Percentiles rank a stretch among this genome's conserved stretches.
Conservation (phyloP, 257 asterid species). For the Eucommia ulmoides region DNA sequence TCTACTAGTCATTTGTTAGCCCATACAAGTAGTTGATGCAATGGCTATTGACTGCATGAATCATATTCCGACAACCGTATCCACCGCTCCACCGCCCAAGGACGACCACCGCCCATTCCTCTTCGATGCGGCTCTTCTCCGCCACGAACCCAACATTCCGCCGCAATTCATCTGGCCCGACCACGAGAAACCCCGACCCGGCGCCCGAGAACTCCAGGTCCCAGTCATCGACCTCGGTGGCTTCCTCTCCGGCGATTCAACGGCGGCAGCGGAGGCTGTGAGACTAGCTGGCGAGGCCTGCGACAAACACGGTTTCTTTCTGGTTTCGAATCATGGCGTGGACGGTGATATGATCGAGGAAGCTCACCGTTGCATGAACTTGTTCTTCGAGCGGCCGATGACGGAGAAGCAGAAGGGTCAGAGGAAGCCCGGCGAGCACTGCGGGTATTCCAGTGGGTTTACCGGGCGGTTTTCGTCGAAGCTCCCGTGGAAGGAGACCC, state of each 20-base stretch:
- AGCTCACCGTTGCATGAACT: neutral
- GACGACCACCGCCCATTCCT: too few relatives aligned
- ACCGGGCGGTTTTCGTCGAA: neutral
- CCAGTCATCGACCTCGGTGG: neutral
- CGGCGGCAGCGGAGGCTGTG: neutral
- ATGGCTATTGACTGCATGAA: neutral
- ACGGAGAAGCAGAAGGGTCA: neutral
- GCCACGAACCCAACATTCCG: conserved; percentile 1
- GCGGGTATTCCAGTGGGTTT: neutral
- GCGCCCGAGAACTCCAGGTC: neutral
- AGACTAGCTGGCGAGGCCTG: neutral
- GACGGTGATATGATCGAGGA: neutral
- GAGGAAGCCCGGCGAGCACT: neutral
- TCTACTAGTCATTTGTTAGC: neutral
- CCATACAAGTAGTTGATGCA: neutral
- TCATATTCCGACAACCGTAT: neutral
- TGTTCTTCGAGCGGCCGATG: neutral
- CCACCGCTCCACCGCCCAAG: neutral
- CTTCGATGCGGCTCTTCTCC: neutral
- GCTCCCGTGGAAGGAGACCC: conserved; percentile 1
- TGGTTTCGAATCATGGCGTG: neutral
- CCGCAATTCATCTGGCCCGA: neutral
- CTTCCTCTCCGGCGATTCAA: neutral
- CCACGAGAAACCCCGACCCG: neutral
- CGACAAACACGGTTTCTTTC: neutral